phyloP scores from a whole-genome alignment of 441 rosid genomes.

The Dalechampia spathulata region DNA sequence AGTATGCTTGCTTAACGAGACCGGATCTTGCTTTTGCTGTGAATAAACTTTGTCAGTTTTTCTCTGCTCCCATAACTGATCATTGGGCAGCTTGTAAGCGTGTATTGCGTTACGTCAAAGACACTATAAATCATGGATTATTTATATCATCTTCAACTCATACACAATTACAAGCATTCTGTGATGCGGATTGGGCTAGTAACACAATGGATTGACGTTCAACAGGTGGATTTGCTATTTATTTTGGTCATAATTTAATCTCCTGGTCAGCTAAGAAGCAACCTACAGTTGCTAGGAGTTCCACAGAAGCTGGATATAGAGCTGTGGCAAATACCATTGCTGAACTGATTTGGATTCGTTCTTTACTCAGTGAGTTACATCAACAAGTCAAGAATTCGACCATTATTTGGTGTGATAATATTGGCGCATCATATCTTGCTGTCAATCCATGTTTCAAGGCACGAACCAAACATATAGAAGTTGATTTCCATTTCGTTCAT shows the following conservation, averaged over 20 bases:
- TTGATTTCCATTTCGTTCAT: background rate
- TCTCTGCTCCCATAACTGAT: background rate
- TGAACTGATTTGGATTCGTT: background rate
- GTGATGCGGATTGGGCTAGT: background rate
- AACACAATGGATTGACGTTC: background rate
- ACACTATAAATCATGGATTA: background rate
- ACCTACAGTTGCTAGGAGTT: background rate
- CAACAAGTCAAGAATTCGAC: background rate
- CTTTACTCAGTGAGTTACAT: background rate
- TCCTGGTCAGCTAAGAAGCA: background rate
- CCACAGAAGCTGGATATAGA: background rate
- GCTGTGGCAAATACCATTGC: background rate
- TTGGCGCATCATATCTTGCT: background rate
- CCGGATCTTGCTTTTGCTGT: background rate
- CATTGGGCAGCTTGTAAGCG: background rate
- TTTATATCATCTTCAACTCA: background rate
- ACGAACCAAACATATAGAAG: background rate
- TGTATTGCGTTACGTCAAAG: background rate
- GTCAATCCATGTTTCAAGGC: background rate
- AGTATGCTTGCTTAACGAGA: background rate
- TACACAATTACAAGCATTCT: background rate
- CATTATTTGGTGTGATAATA: background rate
- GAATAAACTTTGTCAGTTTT: background rate
- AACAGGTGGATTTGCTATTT: background rate
- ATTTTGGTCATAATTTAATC: background rate